phyloP scores from a whole-genome alignment of 768 basidiomycete genomes.

The Candolleomyces efflorescens region DNA sequence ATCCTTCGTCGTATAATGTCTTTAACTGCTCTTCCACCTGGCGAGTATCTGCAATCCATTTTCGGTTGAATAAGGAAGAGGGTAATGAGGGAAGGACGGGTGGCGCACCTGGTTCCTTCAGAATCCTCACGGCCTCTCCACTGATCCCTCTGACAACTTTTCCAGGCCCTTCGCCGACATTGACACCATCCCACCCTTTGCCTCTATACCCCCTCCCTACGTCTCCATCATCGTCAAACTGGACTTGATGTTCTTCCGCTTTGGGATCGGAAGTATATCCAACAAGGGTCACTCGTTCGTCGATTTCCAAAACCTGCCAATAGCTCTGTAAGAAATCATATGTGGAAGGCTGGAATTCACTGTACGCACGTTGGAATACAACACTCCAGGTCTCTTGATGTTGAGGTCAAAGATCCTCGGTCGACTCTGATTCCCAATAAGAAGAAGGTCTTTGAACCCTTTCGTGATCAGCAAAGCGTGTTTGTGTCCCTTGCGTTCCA shows the following conservation, averaged over 20 bases:
- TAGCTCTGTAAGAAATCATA: neutral
- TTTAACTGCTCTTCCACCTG: conserved; percentile 58
- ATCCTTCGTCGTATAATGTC: conserved; percentile 73
- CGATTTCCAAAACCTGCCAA: conserved; percentile 46
- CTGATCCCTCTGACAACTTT: conserved; percentile 78
- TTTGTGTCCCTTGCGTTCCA: conserved; percentile 91
- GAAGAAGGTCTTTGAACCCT: conserved; percentile 87
- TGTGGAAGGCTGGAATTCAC: neutral
- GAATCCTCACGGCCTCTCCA: conserved; percentile 84
- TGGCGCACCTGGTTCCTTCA: conserved; percentile 62
- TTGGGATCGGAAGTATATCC: conserved; percentile 90
- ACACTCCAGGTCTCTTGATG: conserved; percentile 69
- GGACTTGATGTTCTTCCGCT: conserved; percentile 68
- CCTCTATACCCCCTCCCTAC: conserved; percentile 69
- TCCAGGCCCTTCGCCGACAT: conserved; percentile 73
- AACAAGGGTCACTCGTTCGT: conserved; percentile 92
- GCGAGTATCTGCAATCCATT: conserved; percentile 39
- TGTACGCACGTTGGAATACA: conserved; percentile 69
- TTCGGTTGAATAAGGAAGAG: conserved; percentile 6
- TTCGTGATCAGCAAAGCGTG: conserved; percentile 90
- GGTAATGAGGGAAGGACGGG: neutral
- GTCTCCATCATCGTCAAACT: conserved; percentile 71
- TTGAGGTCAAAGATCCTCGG: conserved; percentile 95
- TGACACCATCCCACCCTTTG: conserved; percentile 67
- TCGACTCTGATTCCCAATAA: conserved; percentile 93